Conservation (phyloP, 805 yeast species). For the Candida hispaniensis region DNA sequence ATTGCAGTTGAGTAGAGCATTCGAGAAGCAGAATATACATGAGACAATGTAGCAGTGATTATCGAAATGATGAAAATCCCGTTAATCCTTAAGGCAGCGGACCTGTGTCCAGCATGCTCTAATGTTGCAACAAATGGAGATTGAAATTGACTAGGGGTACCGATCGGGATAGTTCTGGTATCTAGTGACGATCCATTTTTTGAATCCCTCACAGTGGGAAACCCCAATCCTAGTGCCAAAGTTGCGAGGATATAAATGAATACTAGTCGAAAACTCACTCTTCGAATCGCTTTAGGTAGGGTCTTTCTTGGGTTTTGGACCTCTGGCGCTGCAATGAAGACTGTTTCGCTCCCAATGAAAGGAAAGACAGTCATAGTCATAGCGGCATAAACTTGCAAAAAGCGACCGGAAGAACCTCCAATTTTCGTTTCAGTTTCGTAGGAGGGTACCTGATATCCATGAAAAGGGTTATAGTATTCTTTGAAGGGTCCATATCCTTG, state of each 20-base stretch:
- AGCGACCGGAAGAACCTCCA: conserved; percentile 36
- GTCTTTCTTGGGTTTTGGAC: conserved; percentile 72
- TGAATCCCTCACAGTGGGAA: no score
- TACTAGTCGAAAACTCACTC: conserved; percentile 62
- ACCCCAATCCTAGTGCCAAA: conserved; percentile 58
- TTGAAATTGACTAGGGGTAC: conserved; percentile 23
- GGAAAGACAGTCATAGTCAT: conserved; percentile 59
- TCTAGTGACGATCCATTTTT: no score
- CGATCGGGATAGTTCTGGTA: no score
- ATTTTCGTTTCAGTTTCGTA: no score
- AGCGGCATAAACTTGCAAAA: conserved; percentile 41
- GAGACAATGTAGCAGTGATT: conserved; percentile 46
- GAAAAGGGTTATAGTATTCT: conserved; percentile 30
- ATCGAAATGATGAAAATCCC: conserved; percentile 46
- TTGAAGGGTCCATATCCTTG: conserved; percentile 62
- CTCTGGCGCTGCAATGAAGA: conserved; percentile 76
- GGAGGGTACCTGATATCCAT: conserved; percentile 4
- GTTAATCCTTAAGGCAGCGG: conserved; percentile 41
- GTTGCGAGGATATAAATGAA: conserved; percentile 56
- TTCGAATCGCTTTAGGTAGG: conserved; percentile 62
- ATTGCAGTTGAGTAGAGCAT: conserved; percentile 45
- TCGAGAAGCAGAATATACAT: conserved; percentile 51
- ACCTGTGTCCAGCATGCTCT: conserved; percentile 42
- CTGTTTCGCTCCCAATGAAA: conserved; percentile 73
- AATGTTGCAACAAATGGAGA: conserved; percentile 44